Evolutionary conservation across 768 basidiomycete genomes (phyloP), one percentile per base, ranked within the genome.

Genomic region (Clitopilus hobsonii): DNA sequence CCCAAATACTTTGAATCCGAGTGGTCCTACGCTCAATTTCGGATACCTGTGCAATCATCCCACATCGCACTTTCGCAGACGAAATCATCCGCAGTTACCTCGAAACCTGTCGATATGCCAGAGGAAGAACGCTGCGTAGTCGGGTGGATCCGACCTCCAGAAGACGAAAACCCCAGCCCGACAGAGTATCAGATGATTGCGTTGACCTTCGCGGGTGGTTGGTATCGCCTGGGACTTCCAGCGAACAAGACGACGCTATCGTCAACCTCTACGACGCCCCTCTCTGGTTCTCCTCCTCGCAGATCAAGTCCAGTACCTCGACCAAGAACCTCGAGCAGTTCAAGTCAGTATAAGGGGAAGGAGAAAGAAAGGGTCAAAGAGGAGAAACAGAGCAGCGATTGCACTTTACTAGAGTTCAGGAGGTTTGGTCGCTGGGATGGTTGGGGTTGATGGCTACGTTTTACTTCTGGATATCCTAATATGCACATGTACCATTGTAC

Each of bases 1-100:
- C 93, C 93, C 16, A 91, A 89, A 58, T 96, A 96, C 67, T 94
- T 97, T 65, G 85, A 86, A 63, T 94, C 92, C n/a, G 88, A 94
- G 68, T 96, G 94, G 94, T 95, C 94, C 0, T 94, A 96, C 65
- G 91, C 94, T 13, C 89, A 91, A 60, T 97, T 91, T 67, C 83
- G 91, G 38, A 89, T 97, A 64, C 94, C 94, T 2, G 74, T 88
- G 2, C 90, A 92, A 61, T 86, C 88, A 1, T 76, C 92, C 6
- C 91, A 94, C 59, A 87, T 93, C 48, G 86, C 89, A 10, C 71
- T 94, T 11, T 81, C 88, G 2, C 41, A 45, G 10, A 45, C 41
- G 5, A 16, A 20, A 20, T 79, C 84, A n/a, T 78, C 84, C 1
- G 67, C 80, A 10, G 69, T 73, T 50, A 79, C 79, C 56, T 75